phyloP scores from a whole-genome alignment of 257 asterid genomes.

The Echium plantagineum region DNA sequence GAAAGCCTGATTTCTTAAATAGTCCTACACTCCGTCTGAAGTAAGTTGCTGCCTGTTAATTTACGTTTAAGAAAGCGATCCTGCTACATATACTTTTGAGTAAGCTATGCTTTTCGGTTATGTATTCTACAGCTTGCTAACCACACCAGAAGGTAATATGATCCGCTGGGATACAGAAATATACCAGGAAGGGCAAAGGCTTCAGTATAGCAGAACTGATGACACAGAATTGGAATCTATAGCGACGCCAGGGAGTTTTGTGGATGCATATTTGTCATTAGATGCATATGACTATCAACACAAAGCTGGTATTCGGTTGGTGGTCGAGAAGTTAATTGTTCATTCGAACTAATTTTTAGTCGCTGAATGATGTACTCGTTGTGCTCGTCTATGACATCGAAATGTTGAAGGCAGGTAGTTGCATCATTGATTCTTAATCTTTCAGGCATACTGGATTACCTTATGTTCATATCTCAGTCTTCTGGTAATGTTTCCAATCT shows the following conservation, averaged over 20 bases:
- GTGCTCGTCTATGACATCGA: not conserved
- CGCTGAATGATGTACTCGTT: not conserved
- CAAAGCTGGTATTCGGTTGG: constrained; percentile 73
- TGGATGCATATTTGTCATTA: constrained; percentile 73
- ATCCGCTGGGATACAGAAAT: constrained; percentile 57
- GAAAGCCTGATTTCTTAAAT: constrained; percentile 59
- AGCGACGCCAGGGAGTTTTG: constrained; percentile 38
- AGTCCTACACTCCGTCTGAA: constrained; percentile 67
- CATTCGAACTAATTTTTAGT: constrained; percentile 26
- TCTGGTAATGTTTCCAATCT: not conserved
- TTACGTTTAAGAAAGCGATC: not conserved
- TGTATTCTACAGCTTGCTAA: constrained; percentile 50
- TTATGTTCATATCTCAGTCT: not conserved
- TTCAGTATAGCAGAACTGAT: constrained; percentile 44
- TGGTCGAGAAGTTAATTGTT: constrained; percentile 53
- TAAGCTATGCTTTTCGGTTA: not conserved
- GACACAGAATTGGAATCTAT: constrained; percentile 40
- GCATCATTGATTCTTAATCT: not conserved
- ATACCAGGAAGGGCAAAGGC: constrained; percentile 54
- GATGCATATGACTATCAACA: constrained; percentile 66
- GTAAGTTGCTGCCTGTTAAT: constrained; percentile 31
- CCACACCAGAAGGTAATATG: constrained; percentile 40
- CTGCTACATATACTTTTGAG: not conserved
- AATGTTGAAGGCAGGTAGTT: not conserved
- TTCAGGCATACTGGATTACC: not conserved